These are phyloP conservation scores for Mrakiaceae sp. DNA, from an alignment of 1,284 basidiomycete genomes.

Conservation along the genomic window DNA sequence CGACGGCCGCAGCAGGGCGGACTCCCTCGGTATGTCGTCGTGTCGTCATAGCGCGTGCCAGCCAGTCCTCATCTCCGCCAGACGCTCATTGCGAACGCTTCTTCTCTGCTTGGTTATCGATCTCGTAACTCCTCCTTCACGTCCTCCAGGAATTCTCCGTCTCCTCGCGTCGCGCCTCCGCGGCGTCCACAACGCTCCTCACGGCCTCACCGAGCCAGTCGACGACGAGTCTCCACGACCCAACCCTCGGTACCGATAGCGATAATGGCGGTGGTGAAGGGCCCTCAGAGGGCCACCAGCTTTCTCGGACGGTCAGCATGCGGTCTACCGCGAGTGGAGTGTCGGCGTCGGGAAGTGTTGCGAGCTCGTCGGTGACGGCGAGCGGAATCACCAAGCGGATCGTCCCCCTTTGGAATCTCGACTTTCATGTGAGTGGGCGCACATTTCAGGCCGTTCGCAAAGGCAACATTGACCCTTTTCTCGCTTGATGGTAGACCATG, in stretches of 20 bases:
- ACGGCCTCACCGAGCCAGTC: background rate
- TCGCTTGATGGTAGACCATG: conserved; percentile 62
- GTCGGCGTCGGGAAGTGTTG: background rate
- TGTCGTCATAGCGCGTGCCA: too few relatives aligned
- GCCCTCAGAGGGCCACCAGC: background rate
- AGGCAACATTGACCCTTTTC: background rate
- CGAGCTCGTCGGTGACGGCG: background rate
- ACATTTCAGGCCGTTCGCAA: background rate
- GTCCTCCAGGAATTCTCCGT: background rate
- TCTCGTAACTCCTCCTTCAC: background rate
- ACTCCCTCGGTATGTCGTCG: too few relatives aligned
- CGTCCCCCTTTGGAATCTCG: conserved; percentile 85
- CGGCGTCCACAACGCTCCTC: background rate
- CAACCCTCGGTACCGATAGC: background rate
- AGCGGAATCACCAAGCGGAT: conserved; percentile 43
- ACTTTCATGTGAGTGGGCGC: conserved; percentile 26
- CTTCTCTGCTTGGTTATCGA: background rate
- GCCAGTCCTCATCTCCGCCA: too few relatives aligned
- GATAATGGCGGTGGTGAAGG: background rate
- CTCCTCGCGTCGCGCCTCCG: background rate
- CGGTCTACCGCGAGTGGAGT: background rate
- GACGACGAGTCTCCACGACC: background rate
- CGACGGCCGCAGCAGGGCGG: background rate
- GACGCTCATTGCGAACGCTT: background rate
- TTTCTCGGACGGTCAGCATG: background rate